Evolutionary conservation across 495 filamentous ascomycete species (phyloP), one percentile per base, ranked within the genome.

Genomic region (Talaromyces thailandensis): DNA sequence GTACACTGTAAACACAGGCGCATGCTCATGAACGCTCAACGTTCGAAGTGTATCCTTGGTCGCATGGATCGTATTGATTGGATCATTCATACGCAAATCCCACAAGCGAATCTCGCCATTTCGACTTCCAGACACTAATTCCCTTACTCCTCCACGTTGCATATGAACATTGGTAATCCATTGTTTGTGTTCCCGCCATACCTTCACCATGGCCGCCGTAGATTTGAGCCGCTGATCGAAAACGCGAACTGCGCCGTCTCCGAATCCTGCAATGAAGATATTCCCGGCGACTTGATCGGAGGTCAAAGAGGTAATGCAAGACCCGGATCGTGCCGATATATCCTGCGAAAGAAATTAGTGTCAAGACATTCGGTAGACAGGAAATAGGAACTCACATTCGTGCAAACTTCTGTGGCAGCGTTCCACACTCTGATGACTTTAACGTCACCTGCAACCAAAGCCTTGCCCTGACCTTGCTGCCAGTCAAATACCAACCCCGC

Each of bases 111-210:
- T 88, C 70, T 95, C 93, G 56, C 94, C 94, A 66, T 93, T 92
- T 48, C 89, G 82, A 67, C 90, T 92, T 8, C 90, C 94, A 12
- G 86, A 90, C 31, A 98, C 79, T 14, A 99, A 80, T 69, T 99
- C 94, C 56, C 94, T 80, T 74, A 95, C 82, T 4, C 94, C 94
- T 62, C 94, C 94, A 37, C 94, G 90, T 72, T 99, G 94, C 86
- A 99, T 92, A 66, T 98, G 94, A 26, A 96, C 91, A 64, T 91
- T 93, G 64, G 88, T 90, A 68, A 99, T 87, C 94, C 95, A 98
- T 66, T 90, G 85, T 66, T 88, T 87, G 69, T 97, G 92, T 67
- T 97, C 90, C 66, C 94, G 93, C 94, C 94, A 99, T 45, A 91
- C 90, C 71, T 87, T 90, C 53, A 98, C 88, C 91, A 96, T 96